Evolutionary conservation across 1,139 yeast species (phyloP).

Genomic region (Suhomyces coccinellae): DNA sequence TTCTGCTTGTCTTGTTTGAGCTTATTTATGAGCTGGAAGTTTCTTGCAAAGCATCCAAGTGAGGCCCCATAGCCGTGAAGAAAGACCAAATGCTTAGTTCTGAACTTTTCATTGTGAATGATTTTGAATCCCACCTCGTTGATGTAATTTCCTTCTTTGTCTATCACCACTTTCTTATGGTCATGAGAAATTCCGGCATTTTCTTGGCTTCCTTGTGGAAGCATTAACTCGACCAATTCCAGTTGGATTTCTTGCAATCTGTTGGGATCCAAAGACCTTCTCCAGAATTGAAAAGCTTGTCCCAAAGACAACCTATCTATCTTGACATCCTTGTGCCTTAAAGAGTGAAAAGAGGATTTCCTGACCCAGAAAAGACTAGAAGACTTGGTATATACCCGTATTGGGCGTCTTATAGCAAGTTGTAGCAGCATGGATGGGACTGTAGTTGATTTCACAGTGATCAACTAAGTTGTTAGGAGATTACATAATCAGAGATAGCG

Average conservation of each 20-base stretch:
- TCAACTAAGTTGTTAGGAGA: too few relatives aligned
- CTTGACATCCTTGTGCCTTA: background rate
- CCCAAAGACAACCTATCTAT: background rate
- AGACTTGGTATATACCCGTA: background rate
- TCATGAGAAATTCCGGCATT: constrained; percentile 25
- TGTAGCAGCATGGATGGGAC: background rate
- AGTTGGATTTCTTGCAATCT: constrained; percentile 35
- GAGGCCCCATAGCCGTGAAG: constrained; percentile 95
- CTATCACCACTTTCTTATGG: constrained; percentile 28
- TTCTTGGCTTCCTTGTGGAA: constrained; percentile 23
- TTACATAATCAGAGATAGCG: too few relatives aligned
- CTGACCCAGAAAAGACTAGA: background rate
- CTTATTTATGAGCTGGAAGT: constrained; percentile 52
- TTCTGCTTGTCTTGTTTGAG: constrained; percentile 38
- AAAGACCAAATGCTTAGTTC: constrained; percentile 53
- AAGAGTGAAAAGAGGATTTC: background rate
- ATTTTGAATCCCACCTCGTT: constrained; percentile 33
- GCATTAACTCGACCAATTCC: constrained; percentile 38
- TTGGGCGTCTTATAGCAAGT: background rate
- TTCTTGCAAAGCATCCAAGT: constrained; percentile 79
- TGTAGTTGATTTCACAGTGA: too few relatives aligned
- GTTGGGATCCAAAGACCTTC: constrained; percentile 28
- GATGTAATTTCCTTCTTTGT: constrained; percentile 29
- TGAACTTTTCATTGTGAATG: constrained; percentile 16
- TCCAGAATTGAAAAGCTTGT: constrained; percentile 24